phyloP scores from a whole-genome alignment of 768 basidiomycete genomes.

The Cystobasidium ongulense region DNA sequence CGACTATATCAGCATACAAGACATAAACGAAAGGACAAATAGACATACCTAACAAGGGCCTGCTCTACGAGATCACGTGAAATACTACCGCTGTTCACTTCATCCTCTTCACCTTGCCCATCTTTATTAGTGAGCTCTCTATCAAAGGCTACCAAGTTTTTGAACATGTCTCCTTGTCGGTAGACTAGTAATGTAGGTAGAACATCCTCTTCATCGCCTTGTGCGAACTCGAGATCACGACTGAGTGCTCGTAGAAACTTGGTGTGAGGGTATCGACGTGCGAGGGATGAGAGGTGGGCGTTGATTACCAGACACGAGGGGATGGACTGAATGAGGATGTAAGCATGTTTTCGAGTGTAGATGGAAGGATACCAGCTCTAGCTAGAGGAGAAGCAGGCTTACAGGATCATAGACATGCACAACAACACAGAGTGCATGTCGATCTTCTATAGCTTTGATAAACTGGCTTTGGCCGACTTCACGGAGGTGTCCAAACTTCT shows the following conservation, averaged over 20 bases:
- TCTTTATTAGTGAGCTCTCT: slow-evolving; percentile 26
- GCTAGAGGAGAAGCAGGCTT: not conserved
- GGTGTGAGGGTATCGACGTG: slow-evolving; percentile 36
- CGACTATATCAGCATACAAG: too few relatives aligned
- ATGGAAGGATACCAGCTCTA: not conserved
- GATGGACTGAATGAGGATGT: slow-evolving; percentile 31
- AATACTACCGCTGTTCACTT: slow-evolving; percentile 6
- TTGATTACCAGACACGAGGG: slow-evolving; percentile 36
- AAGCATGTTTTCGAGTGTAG: not conserved
- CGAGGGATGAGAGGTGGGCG: slow-evolving; percentile 38
- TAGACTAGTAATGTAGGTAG: slow-evolving; percentile 42
- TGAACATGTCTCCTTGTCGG: slow-evolving; percentile 37
- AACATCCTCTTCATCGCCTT: slow-evolving; percentile 37
- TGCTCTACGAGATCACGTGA: slow-evolving; percentile 6
- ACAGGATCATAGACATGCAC: slow-evolving; percentile 41
- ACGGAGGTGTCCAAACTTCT: slow-evolving; percentile 40
- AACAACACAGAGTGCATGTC: slow-evolving; percentile 35
- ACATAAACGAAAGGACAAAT: not conserved
- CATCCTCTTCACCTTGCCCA: slow-evolving; percentile 18
- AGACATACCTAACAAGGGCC: slow-evolving; percentile 8
- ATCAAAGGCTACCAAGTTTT: slow-evolving; percentile 39
- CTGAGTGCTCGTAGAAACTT: slow-evolving; percentile 40
- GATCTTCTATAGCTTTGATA: slow-evolving; percentile 39
- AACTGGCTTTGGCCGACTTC: slow-evolving; percentile 39
- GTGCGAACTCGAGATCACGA: slow-evolving; percentile 39